Evolutionary conservation across 192 early-diverging fungal genomes (phyloP), one percentile per base, ranked within the genome.

Genomic region (Coemansia sp.): DNA sequence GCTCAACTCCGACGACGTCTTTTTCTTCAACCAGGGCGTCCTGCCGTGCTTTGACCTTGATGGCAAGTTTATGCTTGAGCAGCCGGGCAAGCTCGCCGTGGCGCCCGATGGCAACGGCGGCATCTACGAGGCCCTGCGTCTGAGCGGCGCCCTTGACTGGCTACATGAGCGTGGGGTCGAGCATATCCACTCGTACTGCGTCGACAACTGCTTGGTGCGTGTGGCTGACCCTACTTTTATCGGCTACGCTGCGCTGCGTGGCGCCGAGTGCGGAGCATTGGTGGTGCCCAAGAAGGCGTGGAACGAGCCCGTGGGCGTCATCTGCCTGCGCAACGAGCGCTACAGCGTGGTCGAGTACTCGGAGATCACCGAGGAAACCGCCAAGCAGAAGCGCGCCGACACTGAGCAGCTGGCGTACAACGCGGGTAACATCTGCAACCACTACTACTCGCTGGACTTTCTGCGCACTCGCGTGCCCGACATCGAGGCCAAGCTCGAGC

Each of bases 391-490:
- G 63, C 89, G 93, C 54, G 69, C 85, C 24, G 89, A 88, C 71
- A 68, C 76, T 29, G 34, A 22, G 47, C 83, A 89, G 65, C 88
- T 99, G 38, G 80, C 87, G 2, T 97, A 93, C 86, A 92, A 92
- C 47, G 96, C 97, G 3, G 97, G 91, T 41, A 99, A 99, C 84
- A 97, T 99, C 88, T 95, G 92, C 80, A 99, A 97, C 87, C 97
- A 99, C 87, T 99, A 96, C 80, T 99, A 96, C 86, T 92, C 96
- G 27, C 84, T 89, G 33, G 96, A 89, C 63, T 99, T 99, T 77
- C 85, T 99, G 76, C 78, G 73, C 49, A 83, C 93, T 65, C 87
- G 90, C 49, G 89, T 97, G 63, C 91, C 96, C 68, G 86, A 88
- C 16, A 89, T 97, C 71, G 96, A 97, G 77, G 79, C 77, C 60